phyloP scores from a whole-genome alignment of 2,329 filamentous ascomycete species.

The Apiospora aurea region DNA sequence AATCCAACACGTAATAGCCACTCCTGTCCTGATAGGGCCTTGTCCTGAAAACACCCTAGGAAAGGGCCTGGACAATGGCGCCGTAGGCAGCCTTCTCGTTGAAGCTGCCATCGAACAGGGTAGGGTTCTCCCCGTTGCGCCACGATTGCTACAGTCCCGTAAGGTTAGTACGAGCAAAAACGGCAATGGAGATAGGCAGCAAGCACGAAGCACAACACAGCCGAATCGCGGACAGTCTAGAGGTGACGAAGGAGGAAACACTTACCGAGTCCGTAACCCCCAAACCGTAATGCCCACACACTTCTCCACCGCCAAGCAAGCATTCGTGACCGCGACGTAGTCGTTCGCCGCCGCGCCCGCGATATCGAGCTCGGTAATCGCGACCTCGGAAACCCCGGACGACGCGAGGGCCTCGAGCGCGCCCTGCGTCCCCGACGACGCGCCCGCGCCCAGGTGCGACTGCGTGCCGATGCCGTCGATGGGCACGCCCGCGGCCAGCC shows the following conservation, averaged over 20 bases:
- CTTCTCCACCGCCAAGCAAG: conserved; percentile 63
- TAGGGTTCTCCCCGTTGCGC: conserved; percentile 55
- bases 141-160: conserved; percentile 53
- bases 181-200: not conserved
- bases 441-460: conserved; percentile 48
- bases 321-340: conserved; percentile 64
- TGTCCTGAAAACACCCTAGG: conserved; percentile 30
- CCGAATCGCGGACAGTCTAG: not conserved
- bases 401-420: conserved; percentile 56
- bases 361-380: conserved; percentile 71
- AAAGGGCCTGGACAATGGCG: conserved; percentile 47
- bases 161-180: not conserved
- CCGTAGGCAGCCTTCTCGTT: conserved; percentile 60
- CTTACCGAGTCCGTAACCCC: conserved; percentile 54
- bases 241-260: conserved; percentile 21
- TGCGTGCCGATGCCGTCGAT: conserved; percentile 68
- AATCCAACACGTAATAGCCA: too few relatives aligned
- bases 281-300: conserved; percentile 74
- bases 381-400: conserved; percentile 57
- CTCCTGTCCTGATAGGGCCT: not conserved
- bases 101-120: conserved; percentile 61
- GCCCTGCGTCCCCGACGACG: conserved; percentile 46
- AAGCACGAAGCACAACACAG: not conserved
- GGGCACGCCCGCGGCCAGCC: conserved; percentile 65
- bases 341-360: conserved; percentile 61